Conservation (phyloP, 2,329 filamentous ascomycete species). For the Xylariaceae sp. region DNA sequence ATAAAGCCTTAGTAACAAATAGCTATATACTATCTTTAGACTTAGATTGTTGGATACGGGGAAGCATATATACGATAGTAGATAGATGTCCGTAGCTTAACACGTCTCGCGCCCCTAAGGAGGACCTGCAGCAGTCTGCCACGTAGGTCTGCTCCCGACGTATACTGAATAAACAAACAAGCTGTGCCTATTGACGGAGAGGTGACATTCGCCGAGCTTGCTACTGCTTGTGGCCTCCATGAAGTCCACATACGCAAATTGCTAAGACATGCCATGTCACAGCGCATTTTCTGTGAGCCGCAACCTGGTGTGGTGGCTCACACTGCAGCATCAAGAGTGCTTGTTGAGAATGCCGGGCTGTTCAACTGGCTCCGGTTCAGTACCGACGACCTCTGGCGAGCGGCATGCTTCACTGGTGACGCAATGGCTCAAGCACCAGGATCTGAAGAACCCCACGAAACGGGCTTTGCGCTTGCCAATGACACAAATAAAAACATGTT, state of each 20-base stretch:
- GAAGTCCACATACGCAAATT: conserved; percentile 9
- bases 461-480: conserved; percentile 51
- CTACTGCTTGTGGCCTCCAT: conserved; percentile 1
- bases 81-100: too few relatives aligned
- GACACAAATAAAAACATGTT: conserved; percentile 52
- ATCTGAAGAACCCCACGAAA: conserved; percentile 44
- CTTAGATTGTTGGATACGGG: too few relatives aligned
- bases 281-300: conserved; percentile 34
- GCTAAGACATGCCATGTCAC: conserved; percentile 13
- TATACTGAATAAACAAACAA: too few relatives aligned
- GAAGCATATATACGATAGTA: too few relatives aligned
- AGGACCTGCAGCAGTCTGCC: too few relatives aligned
- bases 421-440: conserved; percentile 30
- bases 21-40: too few relatives aligned
- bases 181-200: conserved; percentile 16
- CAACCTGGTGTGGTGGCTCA: conserved; percentile 21
- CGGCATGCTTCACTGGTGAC: conserved; percentile 7
- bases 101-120: too few relatives aligned
- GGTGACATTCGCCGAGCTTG: conserved; percentile 14
- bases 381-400: conserved; percentile 14
- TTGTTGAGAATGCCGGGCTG: conserved; percentile 38
- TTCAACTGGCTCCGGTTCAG: conserved; percentile 39
- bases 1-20: too few relatives aligned
- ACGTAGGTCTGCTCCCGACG: too few relatives aligned
- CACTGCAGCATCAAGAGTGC: conserved; percentile 20